A percentile compares a stretch with the other conserved stretches of the same genome.
These are phyloP conservation scores for Xenoacremonium recifei DNA, from an alignment of 2,329 filamentous ascomycete genomes.

Conservation along the genomic window DNA sequence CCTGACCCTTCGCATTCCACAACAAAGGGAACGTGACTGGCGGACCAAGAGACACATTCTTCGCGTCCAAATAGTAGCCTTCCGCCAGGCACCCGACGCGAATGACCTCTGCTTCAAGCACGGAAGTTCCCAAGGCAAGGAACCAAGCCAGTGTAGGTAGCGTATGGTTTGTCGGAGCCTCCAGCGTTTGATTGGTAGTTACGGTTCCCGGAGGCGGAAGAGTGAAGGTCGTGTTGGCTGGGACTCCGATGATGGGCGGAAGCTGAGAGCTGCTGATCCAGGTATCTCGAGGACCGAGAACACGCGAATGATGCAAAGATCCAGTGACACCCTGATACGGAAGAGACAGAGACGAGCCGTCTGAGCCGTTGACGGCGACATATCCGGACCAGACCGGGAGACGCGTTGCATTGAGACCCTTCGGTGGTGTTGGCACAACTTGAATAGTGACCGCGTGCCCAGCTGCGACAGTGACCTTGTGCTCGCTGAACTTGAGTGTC, in stretches of 20 bases:
- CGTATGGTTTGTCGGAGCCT: conserved; percentile 24
- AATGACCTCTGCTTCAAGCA: conserved; percentile 44
- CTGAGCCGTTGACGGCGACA: conserved; percentile 39
- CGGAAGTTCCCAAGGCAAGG: conserved; percentile 45
- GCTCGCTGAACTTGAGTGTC: conserved; percentile 39
- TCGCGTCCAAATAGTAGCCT: conserved; percentile 26
- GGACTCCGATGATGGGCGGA: conserved; percentile 19
- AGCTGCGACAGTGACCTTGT: conserved; percentile 42
- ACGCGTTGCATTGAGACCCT: conserved; percentile 31
- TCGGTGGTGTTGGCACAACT: conserved; percentile 44
- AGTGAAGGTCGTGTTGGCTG: conserved; percentile 37
- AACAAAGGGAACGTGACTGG: conserved; percentile 41
- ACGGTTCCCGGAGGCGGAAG: conserved; percentile 39
- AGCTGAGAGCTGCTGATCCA: conserved; percentile 36
- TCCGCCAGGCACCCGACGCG: conserved; percentile 35
- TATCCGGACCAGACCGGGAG: conserved; percentile 44
- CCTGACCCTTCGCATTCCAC: conserved; percentile 25
- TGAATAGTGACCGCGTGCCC: conserved; percentile 43
- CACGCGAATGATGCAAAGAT: conserved; percentile 29
- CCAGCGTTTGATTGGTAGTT: conserved; percentile 2
- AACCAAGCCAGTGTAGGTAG: conserved; percentile 40
- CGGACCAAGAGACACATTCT: conserved; percentile 37
- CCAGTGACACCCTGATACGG: conserved; percentile 42
- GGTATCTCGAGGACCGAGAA: conserved; percentile 21
- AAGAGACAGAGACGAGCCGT: conserved; percentile 35